Percentiles rank a stretch among this genome's conserved stretches.
Conservation (phyloP, 177 flowering plant genomes). For the Tripterygium wilfordii region DNA sequence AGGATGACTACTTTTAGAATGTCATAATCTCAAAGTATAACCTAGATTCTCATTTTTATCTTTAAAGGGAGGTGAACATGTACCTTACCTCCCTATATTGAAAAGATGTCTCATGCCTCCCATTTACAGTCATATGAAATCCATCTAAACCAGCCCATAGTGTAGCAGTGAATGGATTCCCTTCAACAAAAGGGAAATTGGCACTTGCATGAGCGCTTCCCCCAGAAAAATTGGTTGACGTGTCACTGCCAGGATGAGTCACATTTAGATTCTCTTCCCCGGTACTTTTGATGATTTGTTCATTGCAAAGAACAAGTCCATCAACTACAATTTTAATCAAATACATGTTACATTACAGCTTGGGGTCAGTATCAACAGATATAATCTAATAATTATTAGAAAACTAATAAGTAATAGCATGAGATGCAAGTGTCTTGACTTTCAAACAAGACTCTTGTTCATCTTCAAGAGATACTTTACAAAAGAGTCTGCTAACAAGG, state of each 20-base stretch:
- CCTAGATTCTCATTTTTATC: not conserved
- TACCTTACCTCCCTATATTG: constrained; percentile 73
- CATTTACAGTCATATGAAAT: constrained; percentile 90
- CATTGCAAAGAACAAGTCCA: constrained; percentile 70
- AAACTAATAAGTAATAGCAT: not conserved
- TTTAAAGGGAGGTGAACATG: constrained; percentile 3
- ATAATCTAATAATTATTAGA: not conserved
- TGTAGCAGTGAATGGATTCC: constrained; percentile 71
- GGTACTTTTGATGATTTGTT: constrained; percentile 39
- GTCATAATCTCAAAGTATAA: not conserved
- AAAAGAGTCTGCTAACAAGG: too few relatives aligned
- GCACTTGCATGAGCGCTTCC: constrained; percentile 36
- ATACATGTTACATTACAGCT: constrained; percentile 3
- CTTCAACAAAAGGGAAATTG: constrained; percentile 72
- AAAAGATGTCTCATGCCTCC: constrained; percentile 92
- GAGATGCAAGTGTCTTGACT: not conserved
- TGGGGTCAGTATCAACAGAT: not conserved
- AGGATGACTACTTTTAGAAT: constrained; percentile 8
- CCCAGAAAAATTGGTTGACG: constrained; percentile 28
- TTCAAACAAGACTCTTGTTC: too few relatives aligned
- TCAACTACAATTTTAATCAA: constrained; percentile 47
- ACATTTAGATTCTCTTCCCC: constrained; percentile 32
- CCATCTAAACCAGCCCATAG: constrained; percentile 87
- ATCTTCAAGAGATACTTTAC: too few relatives aligned
- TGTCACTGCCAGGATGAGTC: constrained; percentile 24